Base-by-base conservation (phyloP, 768 basidiomycete species). In the Termitomyces sp. region DNA sequence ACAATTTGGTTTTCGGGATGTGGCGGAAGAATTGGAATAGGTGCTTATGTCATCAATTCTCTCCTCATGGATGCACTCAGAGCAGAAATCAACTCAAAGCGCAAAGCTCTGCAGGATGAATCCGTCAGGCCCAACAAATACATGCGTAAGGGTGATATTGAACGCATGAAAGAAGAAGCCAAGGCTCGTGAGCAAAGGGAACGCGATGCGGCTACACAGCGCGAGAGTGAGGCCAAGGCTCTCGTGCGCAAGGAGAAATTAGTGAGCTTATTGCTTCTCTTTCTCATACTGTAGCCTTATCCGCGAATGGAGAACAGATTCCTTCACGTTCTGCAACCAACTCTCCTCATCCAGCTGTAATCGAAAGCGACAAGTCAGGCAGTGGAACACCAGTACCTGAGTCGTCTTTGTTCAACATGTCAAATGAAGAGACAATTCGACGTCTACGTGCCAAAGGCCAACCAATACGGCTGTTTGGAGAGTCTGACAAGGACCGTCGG, bases 401-500 rank as follows among this genome's bases (percentile, higher is more conserved):
- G 62, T 72, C 76, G 59, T 74, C 78, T 9, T 69, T 71, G 0
- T 98, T 95, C 76, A 94, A 94, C 67, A 88, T 98, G 55, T 92
- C 95, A 2, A 92, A 94, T 56, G 90, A 94, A 60, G 97, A 99
- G 66, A 92, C 90, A 13, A 79, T 94, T 56, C 87, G 92, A 9
- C 84, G 97, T 22, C 82, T 99, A 14, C 87, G 97, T 47, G 77
- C 82, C 26, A 96, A 97, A 68, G 93, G 91, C 24, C 95, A 98
- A 68, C 97, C 97, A 4, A 90, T 98, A 60, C 84, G 94, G 30
- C 76, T 99, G 9, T 99, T 99, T 67, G 97, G 87, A 33, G 97
- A 99, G 70, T 85, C 87, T 0, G 97, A 99, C 75, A 93, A 94
- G 74, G 97, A 98, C 28, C 81, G 97, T 10, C 78, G 94, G 33